Percentiles rank a stretch among this genome's conserved stretches.
Evolutionary conservation across 805 yeast genomes (phyloP).

Genomic region (Saturnispora bothae): DNA sequence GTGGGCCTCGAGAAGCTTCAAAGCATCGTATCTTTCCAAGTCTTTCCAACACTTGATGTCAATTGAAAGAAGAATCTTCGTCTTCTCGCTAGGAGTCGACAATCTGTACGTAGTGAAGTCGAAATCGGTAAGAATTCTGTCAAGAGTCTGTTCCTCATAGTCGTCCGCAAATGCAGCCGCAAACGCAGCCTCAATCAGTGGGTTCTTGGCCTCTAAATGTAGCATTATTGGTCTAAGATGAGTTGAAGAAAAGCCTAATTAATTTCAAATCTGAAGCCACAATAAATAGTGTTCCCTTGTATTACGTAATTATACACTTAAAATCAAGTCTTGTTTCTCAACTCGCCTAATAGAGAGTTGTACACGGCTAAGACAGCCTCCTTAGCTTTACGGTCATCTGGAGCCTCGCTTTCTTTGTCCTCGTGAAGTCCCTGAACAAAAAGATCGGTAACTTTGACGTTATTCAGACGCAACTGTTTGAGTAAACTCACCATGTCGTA

Average conservation of each 20-base stretch:
- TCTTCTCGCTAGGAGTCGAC: constrained; percentile 73
- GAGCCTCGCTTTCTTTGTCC: background rate
- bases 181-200: constrained; percentile 71
- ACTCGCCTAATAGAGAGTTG: constrained; percentile 19
- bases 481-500: constrained; percentile 13
- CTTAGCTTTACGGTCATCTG: constrained; percentile 1
- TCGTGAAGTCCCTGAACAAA: constrained; percentile 8
- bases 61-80: constrained; percentile 54
- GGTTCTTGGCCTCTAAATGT: constrained; percentile 75
- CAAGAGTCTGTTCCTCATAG: constrained; percentile 44
- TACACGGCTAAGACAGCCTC: constrained; percentile 14
- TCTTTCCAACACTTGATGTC: constrained; percentile 72
- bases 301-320: too few species aligned
- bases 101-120: constrained; percentile 93
- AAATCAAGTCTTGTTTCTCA: background rate
- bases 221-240: too few species aligned
- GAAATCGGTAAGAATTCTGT: constrained; percentile 86
- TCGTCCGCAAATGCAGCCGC: constrained; percentile 53
- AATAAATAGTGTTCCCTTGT: too few species aligned
- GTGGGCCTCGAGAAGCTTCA: constrained; percentile 39
- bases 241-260: too few species aligned
- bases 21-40: constrained; percentile 55
- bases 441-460: constrained; percentile 11
- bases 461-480: constrained; percentile 6
- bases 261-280: too few species aligned